These are phyloP conservation scores for Thielaviopsis ethacetica DNA, from an alignment of 2,329 filamentous ascomycete species.

Conservation along the genomic window DNA sequence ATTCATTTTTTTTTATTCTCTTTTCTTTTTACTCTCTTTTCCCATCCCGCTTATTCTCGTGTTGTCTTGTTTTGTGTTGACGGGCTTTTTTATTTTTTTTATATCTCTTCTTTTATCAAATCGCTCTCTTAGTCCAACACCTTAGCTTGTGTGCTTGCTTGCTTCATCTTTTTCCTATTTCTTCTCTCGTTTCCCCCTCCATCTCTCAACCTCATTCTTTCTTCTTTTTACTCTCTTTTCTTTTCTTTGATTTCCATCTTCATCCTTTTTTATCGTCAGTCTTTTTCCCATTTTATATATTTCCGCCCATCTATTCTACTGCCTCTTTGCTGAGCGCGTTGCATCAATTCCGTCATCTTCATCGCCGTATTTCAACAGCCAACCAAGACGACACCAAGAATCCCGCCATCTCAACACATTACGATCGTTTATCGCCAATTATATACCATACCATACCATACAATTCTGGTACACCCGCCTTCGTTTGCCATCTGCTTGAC, in stretches of 20 bases:
- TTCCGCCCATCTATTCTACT: neutral
- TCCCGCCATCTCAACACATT: too few species aligned
- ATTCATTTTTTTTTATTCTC: neutral
- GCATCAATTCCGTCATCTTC: neutral
- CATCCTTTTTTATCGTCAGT: too few species aligned
- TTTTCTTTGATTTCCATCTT: too few species aligned
- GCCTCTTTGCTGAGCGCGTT: too few species aligned
- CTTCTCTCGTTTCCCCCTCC: neutral
- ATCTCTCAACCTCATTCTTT: neutral
- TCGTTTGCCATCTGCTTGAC: too few species aligned
- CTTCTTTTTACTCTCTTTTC: too few species aligned
- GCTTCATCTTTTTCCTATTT: neutral
- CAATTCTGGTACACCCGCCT: too few species aligned
- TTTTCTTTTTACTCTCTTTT: neutral
- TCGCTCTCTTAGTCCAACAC: neutral
- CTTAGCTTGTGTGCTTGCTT: neutral
- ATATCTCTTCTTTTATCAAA: neutral
- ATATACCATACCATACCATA: too few species aligned
- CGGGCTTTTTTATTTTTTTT: conserved; percentile 5
- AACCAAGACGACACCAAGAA: too few species aligned
- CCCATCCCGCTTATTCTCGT: conserved; percentile 3
- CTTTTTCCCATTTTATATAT: neutral
- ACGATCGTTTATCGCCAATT: too few species aligned
- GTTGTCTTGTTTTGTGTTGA: conserved; percentile 6
- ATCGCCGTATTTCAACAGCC: conserved; percentile 5